Evolutionary conservation across 768 basidiomycete species (phyloP).

Genomic region (Agaricus sinodeliciosus): DNA sequence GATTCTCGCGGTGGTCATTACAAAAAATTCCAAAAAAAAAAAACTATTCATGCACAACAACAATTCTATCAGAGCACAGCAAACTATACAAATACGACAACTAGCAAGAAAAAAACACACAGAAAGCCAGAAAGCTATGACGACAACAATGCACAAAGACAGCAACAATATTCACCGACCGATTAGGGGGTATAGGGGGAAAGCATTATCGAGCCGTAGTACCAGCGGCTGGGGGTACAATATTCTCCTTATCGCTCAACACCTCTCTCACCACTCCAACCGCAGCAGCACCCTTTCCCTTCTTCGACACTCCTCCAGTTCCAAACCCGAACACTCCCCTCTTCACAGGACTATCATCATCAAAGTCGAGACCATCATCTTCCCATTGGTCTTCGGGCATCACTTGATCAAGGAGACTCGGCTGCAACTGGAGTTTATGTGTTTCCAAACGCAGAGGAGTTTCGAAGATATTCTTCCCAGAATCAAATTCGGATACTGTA

Average conservation of each 20-base stretch:
- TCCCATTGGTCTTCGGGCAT: constrained; percentile 51
- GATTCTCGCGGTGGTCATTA: no score
- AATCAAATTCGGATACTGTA: constrained; percentile 10
- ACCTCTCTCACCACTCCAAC: constrained; percentile 27
- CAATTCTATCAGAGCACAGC: no score
- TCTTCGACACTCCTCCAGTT: constrained; percentile 14
- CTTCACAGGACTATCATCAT: constrained; percentile 11
- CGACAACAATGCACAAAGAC: neutral
- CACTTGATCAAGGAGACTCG: constrained; percentile 52
- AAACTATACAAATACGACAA: no score
- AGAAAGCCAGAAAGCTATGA: neutral
- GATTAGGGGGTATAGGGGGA: neutral
- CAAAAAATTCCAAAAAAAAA: no score
- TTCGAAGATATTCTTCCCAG: constrained; percentile 28
- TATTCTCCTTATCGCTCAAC: constrained; percentile 48
- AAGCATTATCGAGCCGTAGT: neutral
- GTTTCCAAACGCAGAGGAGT: constrained; percentile 50
- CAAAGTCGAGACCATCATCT: constrained; percentile 34
- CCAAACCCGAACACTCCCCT: constrained; percentile 14
- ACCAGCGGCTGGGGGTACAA: constrained; percentile 17
- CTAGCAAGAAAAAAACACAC: no score
- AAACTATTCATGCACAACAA: no score
- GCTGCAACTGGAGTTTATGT: constrained; percentile 27
- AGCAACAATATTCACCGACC: neutral
- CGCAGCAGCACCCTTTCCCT: constrained; percentile 12